phyloP scores from a whole-genome alignment of 345 rosid species.

The Bruguiera sexangula region DNA sequence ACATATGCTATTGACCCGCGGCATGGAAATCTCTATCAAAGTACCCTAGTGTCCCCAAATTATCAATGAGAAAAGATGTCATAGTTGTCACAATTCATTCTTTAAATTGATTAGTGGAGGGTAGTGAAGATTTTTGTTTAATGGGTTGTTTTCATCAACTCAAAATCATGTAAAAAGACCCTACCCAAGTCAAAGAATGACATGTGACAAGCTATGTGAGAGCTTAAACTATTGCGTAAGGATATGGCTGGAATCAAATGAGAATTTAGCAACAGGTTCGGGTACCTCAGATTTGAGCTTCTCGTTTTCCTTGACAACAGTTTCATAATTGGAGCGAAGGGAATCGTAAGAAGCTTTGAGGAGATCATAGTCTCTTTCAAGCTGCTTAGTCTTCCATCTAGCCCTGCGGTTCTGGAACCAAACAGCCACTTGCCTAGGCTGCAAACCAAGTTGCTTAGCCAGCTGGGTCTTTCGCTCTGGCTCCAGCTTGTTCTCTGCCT shows the following conservation, averaged over 20 bases:
- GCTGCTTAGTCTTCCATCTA: constrained; percentile 90
- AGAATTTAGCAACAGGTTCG: background rate
- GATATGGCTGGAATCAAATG: background rate
- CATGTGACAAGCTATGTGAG: too few species aligned
- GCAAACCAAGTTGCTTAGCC: constrained; percentile 83
- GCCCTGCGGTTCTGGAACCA: constrained; percentile 99
- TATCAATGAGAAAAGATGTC: too few species aligned
- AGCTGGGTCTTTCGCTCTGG: constrained; percentile 80
- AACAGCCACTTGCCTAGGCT: constrained; percentile 91
- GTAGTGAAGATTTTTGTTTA: too few species aligned
- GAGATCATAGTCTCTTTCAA: constrained; percentile 73
- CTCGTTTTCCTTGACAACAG: constrained; percentile 49
- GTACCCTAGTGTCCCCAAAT: background rate
- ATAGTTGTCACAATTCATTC: too few species aligned
- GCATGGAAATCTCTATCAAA: background rate
- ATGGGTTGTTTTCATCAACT: too few species aligned
- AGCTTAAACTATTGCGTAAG: background rate
- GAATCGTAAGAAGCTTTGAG: constrained; percentile 78
- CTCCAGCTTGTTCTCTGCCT: constrained; percentile 90
- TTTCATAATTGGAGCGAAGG: constrained; percentile 54
- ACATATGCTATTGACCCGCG: constrained; percentile 32
- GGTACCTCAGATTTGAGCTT: constrained; percentile 72
- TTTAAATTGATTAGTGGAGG: too few species aligned
- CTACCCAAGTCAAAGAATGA: too few species aligned
- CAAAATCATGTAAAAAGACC: too few species aligned